These are phyloP conservation scores for Calonectria fujianensis DNA, from an alignment of 2,329 filamentous ascomycete genomes.

Conservation along the genomic window DNA sequence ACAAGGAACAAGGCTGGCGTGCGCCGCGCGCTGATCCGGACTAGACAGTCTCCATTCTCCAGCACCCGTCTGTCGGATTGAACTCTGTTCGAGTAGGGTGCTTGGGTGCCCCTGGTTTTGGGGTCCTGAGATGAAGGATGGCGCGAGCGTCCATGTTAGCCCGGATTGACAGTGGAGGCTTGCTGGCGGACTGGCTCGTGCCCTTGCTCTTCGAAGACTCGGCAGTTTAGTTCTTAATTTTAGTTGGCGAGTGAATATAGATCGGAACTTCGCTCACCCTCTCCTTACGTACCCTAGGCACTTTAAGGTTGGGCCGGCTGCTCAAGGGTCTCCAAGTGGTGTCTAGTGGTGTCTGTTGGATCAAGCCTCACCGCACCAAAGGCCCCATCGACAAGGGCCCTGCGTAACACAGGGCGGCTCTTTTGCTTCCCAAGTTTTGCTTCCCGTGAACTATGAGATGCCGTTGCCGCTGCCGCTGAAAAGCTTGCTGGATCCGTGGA, in stretches of 20 bases:
- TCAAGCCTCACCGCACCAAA: conserved; percentile 45
- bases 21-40: conserved; percentile 24
- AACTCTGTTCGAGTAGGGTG: conserved; percentile 31
- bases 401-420: conserved; percentile 39
- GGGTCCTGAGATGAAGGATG: conserved; percentile 33
- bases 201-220: conserved; percentile 17
- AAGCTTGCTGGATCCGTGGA: conserved; percentile 45
- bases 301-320: conserved; percentile 52
- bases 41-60: conserved; percentile 20
- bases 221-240: conserved; percentile 41
- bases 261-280: conserved; percentile 40
- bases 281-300: conserved; percentile 33
- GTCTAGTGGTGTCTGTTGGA: conserved; percentile 35
- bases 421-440: conserved; percentile 14
- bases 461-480: conserved; percentile 30
- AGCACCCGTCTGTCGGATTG: conserved; percentile 30
- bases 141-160: conserved; percentile 55
- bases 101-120: too few species aligned
- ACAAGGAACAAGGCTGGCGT: conserved; percentile 31
- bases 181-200: conserved; percentile 32
- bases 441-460: conserved; percentile 9
- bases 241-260: conserved; percentile 30
- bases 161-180: conserved; percentile 40
- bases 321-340: conserved; percentile 38
- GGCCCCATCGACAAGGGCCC: conserved; percentile 36